Conservation (phyloP, 2,329 filamentous ascomycete genomes). For the Torrubiella hemipterigena region DNA sequence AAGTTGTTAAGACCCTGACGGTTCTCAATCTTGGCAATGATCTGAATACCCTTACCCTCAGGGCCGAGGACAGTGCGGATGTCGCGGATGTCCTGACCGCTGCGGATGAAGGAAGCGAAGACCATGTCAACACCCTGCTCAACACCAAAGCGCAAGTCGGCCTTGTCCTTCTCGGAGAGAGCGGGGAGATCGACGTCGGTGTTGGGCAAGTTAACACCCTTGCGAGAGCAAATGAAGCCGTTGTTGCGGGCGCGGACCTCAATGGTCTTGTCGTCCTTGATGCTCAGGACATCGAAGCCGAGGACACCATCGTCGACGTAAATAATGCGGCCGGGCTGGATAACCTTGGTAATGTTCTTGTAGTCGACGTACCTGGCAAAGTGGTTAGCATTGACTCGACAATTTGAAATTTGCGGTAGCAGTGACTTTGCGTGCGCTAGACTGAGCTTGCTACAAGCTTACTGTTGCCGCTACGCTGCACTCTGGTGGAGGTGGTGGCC, state of each 20-base stretch:
- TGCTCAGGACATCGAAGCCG: slow-evolving; percentile 83
- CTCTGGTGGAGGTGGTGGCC: slow-evolving; percentile 3
- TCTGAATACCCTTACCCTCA: slow-evolving; percentile 92
- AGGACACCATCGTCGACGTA: slow-evolving; percentile 98
- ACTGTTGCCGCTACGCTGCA: no score
- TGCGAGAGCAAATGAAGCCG: slow-evolving; percentile 95
- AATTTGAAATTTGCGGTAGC: no score
- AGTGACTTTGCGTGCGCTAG: no score
- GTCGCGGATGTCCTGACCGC: slow-evolving; percentile 80
- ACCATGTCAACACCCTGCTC: slow-evolving; percentile 99
- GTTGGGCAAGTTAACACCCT: slow-evolving; percentile 98
- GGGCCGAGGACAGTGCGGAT: slow-evolving; percentile 87
- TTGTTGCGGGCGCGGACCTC: slow-evolving; percentile 87
- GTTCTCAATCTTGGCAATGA: slow-evolving; percentile 99
- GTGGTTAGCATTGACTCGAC: slow-evolving; percentile 7
- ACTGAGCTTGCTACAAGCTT: no score
- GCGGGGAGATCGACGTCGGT: slow-evolving; percentile 97
- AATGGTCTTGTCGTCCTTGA: slow-evolving; percentile 82
- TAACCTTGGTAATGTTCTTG: slow-evolving; percentile 99
- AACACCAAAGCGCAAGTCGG: slow-evolving; percentile 86
- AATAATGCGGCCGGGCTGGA: slow-evolving; percentile 79
- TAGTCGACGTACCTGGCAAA: slow-evolving; percentile 83
- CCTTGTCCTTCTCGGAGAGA: slow-evolving; percentile 96
- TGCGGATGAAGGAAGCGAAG: slow-evolving; percentile 96
- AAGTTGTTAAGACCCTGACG: slow-evolving; percentile 99